Base-by-base conservation (phyloP, 768 basidiomycete genomes). In the Lactarius hengduanensis region DNA sequence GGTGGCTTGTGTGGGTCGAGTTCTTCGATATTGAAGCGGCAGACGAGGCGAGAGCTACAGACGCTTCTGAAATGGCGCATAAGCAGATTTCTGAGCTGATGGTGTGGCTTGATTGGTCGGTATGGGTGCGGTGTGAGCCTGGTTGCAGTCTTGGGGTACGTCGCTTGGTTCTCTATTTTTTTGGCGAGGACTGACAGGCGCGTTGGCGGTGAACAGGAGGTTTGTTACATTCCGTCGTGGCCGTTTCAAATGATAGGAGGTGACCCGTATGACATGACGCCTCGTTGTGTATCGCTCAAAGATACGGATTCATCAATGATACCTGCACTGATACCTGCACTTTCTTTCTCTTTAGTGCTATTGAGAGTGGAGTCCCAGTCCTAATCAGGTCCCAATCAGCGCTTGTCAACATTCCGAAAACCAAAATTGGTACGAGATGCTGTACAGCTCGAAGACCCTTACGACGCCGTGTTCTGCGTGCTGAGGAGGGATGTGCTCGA, bases 401-500 rank as follows among this genome's bases (percentile, higher is more conserved):
- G 34, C 34, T 34, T 34, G 34, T 34, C 34, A 34, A 34, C 34
- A 34, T 34, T 34, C 34, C 9, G 9, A 34, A 8, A 34, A 34
- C 34, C 34, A 34, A 34, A 34, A 34, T 34, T 9, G 34, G 34
- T 34, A 34, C 34, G 34, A 9, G 34, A 34, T 34, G 34, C 8
- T 34, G 34, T 34, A 34, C 9, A 34, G 34, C 34, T 34, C 34
- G 34, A 34, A 9, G 34, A 34, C 88, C 57, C 92, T 81, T 57
- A 95, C 88, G 40, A 96, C 94, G 4, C 94, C 92, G 72, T 92
- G 86, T 79, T 97, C 96, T 2, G 94, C 91, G 59, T 91, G 92
- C 20, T 93, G 92, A 36, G 88, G 86, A 0, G 94, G 93, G n/a
- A 93, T 96, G 26, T 92, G 85, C 75, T 88, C 89, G 41, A 97